phyloP scores from a whole-genome alignment of 2,329 filamentous ascomycete species.

The Stemphylium beticola region DNA sequence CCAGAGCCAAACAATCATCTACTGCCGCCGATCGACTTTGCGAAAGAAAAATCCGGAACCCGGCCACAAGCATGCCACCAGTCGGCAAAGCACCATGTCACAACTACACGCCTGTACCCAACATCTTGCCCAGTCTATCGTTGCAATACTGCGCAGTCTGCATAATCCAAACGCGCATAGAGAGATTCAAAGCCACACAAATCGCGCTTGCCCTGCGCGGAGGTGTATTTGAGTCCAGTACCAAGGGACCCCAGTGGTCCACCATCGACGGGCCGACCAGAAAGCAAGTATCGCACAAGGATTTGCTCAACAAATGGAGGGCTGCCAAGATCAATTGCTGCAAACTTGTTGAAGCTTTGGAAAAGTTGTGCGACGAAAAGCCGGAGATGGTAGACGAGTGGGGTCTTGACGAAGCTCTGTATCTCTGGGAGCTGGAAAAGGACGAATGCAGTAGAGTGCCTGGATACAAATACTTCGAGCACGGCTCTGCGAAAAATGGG shows the following conservation, averaged over 20 bases:
- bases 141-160: conserved; percentile 11
- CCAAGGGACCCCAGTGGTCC: background rate
- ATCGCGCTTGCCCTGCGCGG: conserved; percentile 11
- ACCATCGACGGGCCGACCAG: background rate
- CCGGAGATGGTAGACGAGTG: background rate
- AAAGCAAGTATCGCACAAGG: background rate
- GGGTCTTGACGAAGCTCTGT: conserved; percentile 8
- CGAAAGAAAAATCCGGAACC: no score
- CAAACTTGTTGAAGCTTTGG: conserved; percentile 7
- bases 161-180: conserved; percentile 8
- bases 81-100: background rate
- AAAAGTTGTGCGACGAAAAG: conserved; percentile 8
- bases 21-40: no score
- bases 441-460: conserved; percentile 10
- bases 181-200: conserved; percentile 11
- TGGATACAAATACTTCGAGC: background rate
- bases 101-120: background rate
- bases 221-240: conserved; percentile 14
- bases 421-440: conserved; percentile 11
- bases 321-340: conserved; percentile 7
- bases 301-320: conserved; percentile 3
- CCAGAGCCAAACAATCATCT: no score
- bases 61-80: background rate
- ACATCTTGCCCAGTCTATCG: background rate
- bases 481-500: background rate